Evolutionary conservation across 257 asterid species (phyloP), one percentile per base, ranked within the genome.

Genomic region (Henckelia pumila): DNA sequence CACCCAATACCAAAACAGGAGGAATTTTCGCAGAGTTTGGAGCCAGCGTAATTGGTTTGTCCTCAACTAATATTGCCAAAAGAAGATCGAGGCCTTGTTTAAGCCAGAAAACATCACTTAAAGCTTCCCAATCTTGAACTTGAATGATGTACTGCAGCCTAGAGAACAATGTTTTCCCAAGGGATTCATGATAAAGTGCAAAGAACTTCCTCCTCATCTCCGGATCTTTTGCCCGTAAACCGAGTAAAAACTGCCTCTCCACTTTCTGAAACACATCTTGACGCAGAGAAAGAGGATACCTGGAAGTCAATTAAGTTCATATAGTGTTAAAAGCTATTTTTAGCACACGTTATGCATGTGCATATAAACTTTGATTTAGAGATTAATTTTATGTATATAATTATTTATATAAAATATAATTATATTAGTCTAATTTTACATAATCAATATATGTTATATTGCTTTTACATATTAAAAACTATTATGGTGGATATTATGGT

Each of bases 71-170:
- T 76, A 94, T 86, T 68, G 99, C 96, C 82, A 94, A 82, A 71
- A 94, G 96, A 73, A 94, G 97, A 81, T 94, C 99, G 79, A 94
- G 99, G 35, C 99, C 99, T 84, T 94, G 99, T 72, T 94, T 94
- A 67, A 94, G 95, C 99, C 99, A 94, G 77, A 94, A 94, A 29
- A 88, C 96, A 80, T 94, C 99, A 76, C 96, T 88, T 73, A 94
- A 70, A 74, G 99, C 96, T 82, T 88, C 96, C 99, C 99, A 94
- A 71, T 91, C 97, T 89, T 94, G 99, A 76, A 74, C 56, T 71
- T 94, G 97, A 78, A 94, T 91, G 74, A 94, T 88, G 72, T 91
- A 94, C 76, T 94, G 97, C 80, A 94, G 86, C 80, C 99, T 86
- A 58, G 78, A 77, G 80, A 94, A 94, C 85, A 94, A 70, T 59